Evolutionary conservation across 495 filamentous ascomycete genomes (phyloP).

Genomic region (Daldinia childiae): DNA sequence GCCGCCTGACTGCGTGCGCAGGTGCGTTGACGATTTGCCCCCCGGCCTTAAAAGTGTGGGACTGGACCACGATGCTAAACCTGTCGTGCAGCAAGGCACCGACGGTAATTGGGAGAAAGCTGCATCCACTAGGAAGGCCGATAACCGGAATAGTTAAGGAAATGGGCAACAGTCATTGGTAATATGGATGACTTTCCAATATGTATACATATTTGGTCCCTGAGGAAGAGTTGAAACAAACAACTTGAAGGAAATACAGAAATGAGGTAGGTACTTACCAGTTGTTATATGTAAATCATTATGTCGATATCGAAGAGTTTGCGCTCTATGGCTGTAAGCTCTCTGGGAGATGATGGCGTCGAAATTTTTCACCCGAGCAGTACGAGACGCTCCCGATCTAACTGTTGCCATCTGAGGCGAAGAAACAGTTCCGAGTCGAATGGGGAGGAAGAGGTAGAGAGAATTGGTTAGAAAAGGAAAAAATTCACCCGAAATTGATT

Average conservation of each 20-base stretch:
- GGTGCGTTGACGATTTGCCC: conserved; percentile 14
- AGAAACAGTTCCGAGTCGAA: not conserved
- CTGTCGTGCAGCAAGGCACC: conserved; percentile 12
- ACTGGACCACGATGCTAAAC: conserved; percentile 2
- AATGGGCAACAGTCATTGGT: not conserved
- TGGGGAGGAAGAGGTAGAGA: not conserved
- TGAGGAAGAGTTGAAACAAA: not conserved
- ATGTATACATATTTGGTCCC: not conserved
- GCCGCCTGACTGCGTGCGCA: conserved; percentile 18
- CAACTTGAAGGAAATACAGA: not conserved
- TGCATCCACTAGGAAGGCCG: conserved; percentile 30
- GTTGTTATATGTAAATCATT: conserved; percentile 17
- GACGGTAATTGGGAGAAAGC: conserved; percentile 13
- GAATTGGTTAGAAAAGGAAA: not conserved
- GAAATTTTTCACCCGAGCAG: conserved; percentile 24
- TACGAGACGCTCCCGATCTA: conserved; percentile 10
- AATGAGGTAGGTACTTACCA: conserved; percentile 19
- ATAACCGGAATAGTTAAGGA: conserved; percentile 23
- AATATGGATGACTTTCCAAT: not conserved
- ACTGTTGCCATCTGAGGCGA: conserved; percentile 36
- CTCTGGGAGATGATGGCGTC: conserved; percentile 8
- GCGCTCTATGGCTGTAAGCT: not conserved
- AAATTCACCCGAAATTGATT: not conserved
- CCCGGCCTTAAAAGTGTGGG: conserved; percentile 35
- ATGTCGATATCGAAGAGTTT: conserved; percentile 1